These are phyloP conservation scores for Zanthoxylum bungeanum DNA, from an alignment of 345 rosid genomes.

Conservation along the genomic window DNA sequence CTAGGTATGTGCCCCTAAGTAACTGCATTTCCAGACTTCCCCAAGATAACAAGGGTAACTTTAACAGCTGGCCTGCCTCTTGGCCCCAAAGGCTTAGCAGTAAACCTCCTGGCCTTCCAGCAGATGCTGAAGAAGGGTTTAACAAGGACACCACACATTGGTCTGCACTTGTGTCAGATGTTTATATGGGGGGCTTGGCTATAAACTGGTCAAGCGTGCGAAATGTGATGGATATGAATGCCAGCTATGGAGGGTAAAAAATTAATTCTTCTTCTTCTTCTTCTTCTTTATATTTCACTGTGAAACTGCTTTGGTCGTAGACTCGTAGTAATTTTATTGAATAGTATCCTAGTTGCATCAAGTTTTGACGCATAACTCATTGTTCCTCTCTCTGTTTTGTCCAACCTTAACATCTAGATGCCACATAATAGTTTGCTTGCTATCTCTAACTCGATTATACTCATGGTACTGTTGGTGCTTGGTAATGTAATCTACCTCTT, in stretches of 20 bases:
- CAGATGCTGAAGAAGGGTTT: conserved; percentile 34
- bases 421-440: background rate
- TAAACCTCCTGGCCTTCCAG: conserved; percentile 48
- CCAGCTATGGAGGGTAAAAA: conserved; percentile 88
- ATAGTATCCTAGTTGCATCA: background rate
- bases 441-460: background rate
- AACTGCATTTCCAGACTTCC: conserved; percentile 70
- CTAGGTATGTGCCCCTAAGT: conserved; percentile 70
- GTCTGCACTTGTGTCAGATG: conserved; percentile 61
- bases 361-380: background rate
- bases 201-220: conserved; percentile 67
- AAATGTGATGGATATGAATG: conserved; percentile 95
- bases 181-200: conserved; percentile 51
- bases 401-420: background rate
- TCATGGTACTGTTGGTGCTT: background rate
- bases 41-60: conserved; percentile 34
- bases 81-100: conserved; percentile 80
- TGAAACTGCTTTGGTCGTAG: background rate
- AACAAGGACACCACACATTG: conserved; percentile 68
- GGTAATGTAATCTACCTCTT: conserved; percentile 2
- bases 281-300: background rate
- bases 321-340: background rate
- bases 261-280: background rate
- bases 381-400: background rate
- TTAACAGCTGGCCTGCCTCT: conserved; percentile 56